These are phyloP conservation scores for Mortierella hygrophila DNA, from an alignment of 192 early-diverging fungal genomes.

Conservation along the genomic window DNA sequence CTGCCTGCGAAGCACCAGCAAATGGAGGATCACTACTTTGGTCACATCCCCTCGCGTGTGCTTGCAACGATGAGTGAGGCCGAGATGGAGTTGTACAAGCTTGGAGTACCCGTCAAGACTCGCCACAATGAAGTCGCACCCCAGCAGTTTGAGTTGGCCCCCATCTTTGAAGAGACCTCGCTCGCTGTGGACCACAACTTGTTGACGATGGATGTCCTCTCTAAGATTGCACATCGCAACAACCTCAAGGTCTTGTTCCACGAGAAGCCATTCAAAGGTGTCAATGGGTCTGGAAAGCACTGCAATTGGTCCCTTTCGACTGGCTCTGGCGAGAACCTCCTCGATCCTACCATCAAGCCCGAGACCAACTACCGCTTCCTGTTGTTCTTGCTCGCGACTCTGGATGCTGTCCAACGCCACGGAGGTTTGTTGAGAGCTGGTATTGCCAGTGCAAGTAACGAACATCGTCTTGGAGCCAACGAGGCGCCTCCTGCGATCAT, in stretches of 20 bases:
- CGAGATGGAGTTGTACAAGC: slow-evolving; percentile 90
- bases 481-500: slow-evolving; percentile 98
- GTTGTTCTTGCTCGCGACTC: slow-evolving; percentile 89
- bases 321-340: slow-evolving; percentile 93
- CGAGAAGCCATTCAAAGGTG: slow-evolving; percentile 98
- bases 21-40: slow-evolving; percentile 99
- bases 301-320: slow-evolving; percentile 97
- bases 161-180: slow-evolving; percentile 96
- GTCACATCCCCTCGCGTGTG: slow-evolving; percentile 92
- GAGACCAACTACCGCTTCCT: slow-evolving; percentile 99
- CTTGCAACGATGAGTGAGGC: slow-evolving; percentile 90
- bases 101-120: slow-evolving; percentile 99
- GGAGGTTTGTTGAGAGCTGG: slow-evolving; percentile 88
- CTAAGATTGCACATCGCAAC: slow-evolving; percentile 95
- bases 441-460: slow-evolving; percentile 94
- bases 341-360: slow-evolving; percentile 91
- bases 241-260: slow-evolving; percentile 96
- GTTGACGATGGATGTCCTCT: slow-evolving; percentile 94
- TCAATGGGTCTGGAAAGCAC: slow-evolving; percentile 99
- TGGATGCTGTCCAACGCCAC: slow-evolving; percentile 91
- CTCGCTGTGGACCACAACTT: slow-evolving; percentile 98
- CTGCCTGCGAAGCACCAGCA: slow-evolving; percentile 98
- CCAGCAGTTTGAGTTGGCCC: slow-evolving; percentile 96
- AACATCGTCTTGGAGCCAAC: slow-evolving; percentile 96
- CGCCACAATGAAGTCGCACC: slow-evolving; percentile 99